Evolutionary conservation across 805 yeast species (phyloP).

Genomic region (Suhomyces sp.): DNA sequence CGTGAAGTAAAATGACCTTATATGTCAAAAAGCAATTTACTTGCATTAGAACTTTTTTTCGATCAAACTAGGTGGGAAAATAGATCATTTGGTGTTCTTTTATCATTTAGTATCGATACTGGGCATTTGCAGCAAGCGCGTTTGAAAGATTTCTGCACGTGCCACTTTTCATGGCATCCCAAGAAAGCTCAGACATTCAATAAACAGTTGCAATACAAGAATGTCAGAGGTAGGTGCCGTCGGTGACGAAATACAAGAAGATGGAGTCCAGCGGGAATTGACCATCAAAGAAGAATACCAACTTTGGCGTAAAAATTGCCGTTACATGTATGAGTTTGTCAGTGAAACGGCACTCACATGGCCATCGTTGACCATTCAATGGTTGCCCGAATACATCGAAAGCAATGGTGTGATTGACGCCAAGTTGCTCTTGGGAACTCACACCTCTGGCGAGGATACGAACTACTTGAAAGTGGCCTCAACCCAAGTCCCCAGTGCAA

Average conservation of each 20-base stretch:
- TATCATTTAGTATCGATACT: not conserved
- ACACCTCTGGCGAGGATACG: slow-evolving; percentile 66
- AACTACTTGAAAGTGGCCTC: slow-evolving; percentile 66
- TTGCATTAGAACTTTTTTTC: too few species aligned
- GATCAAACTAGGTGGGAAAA: too few species aligned
- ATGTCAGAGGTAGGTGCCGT: not conserved
- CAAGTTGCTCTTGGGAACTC: slow-evolving; percentile 64
- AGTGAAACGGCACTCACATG: slow-evolving; percentile 76
- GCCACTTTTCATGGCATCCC: not conserved
- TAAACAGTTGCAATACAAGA: not conserved
- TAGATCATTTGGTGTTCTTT: too few species aligned
- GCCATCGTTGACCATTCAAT: slow-evolving; percentile 80
- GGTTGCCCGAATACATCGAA: slow-evolving; percentile 52
- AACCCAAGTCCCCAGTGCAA: slow-evolving; percentile 52
- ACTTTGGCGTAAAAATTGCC: slow-evolving; percentile 77
- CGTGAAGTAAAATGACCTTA: too few species aligned
- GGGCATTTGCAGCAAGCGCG: not conserved
- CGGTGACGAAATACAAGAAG: slow-evolving; percentile 2
- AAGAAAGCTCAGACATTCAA: not conserved
- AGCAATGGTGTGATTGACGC: slow-evolving; percentile 38
- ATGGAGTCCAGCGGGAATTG: slow-evolving; percentile 31
- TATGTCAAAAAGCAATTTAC: too few species aligned
- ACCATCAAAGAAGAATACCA: slow-evolving; percentile 66
- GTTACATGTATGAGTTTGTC: slow-evolving; percentile 78
- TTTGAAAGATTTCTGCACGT: not conserved